phyloP scores from a whole-genome alignment of 257 asterid species.

The Plectranthus barbatus region DNA sequence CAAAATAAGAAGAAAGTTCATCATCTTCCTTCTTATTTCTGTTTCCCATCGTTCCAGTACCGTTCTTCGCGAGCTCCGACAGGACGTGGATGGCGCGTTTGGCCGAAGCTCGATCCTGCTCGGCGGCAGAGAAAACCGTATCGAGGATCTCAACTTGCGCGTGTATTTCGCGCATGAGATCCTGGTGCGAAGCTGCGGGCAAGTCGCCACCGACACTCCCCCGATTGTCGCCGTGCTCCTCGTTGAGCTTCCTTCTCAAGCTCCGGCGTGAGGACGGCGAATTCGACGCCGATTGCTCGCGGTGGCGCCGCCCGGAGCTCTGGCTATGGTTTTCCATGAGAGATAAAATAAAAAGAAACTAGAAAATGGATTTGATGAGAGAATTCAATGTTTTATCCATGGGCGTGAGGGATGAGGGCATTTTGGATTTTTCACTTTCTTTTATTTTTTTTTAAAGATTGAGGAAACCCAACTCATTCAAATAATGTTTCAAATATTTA shows the following conservation, averaged over 20 bases:
- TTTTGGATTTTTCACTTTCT: slow-evolving; percentile 21
- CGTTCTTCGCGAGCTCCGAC: slow-evolving; percentile 67
- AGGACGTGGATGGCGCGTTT: slow-evolving; percentile 59
- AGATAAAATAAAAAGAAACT: neutral
- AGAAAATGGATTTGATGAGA: slow-evolving; percentile 21
- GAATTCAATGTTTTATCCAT: slow-evolving; percentile 17
- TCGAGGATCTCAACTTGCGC: slow-evolving; percentile 67
- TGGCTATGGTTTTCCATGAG: slow-evolving; percentile 72
- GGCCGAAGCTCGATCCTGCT: slow-evolving; percentile 52
- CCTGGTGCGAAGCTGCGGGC: slow-evolving; percentile 47
- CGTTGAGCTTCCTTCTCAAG: slow-evolving; percentile 74
- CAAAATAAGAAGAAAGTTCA: neutral
- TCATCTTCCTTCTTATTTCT: neutral
- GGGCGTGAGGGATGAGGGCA: slow-evolving; percentile 28
- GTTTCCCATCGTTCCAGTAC: slow-evolving; percentile 21
- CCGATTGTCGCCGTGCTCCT: slow-evolving; percentile 48
- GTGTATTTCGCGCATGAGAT: slow-evolving; percentile 51
- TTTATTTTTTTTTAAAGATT: neutral
- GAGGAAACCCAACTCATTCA: slow-evolving; percentile 8
- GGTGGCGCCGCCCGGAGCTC: slow-evolving; percentile 58
- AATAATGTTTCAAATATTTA: slow-evolving; percentile 12
- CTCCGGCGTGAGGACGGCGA: slow-evolving; percentile 51
- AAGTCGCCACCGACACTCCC: slow-evolving; percentile 42
- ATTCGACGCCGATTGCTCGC: slow-evolving; percentile 46
- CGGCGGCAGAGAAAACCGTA: slow-evolving; percentile 28